A percentile compares a stretch with the other conserved stretches of the same genome.
Conservation (phyloP, 345 rosid species). For the Arabidopsis arenosa region DNA sequence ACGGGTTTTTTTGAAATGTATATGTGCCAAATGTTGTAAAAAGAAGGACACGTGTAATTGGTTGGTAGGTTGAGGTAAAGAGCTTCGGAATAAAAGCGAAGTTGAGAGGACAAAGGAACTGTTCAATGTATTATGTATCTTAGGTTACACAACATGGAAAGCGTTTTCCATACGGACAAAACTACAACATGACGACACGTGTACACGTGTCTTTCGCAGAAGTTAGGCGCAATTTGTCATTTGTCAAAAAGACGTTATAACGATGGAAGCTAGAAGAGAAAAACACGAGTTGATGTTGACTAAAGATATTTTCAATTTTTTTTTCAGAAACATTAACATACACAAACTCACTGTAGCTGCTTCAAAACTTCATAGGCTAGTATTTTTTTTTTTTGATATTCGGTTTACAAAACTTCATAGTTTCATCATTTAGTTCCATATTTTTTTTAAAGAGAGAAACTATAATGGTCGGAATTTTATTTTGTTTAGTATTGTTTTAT, state of each 20-base stretch:
- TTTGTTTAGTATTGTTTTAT: not conserved
- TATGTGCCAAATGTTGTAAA: slow-evolving; percentile 32
- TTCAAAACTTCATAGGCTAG: not conserved
- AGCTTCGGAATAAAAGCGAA: slow-evolving; percentile 12
- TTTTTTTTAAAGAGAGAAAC: not conserved
- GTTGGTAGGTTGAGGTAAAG: slow-evolving; percentile 15
- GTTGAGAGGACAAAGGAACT: slow-evolving; percentile 39
- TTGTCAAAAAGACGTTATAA: slow-evolving; percentile 42
- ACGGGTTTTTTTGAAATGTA: slow-evolving; percentile 26
- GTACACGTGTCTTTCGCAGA: slow-evolving; percentile 39
- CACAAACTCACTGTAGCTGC: not conserved
- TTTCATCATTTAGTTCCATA: not conserved
- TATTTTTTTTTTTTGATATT: too few relatives aligned
- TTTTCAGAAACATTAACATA: not conserved
- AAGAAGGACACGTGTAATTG: slow-evolving; percentile 20
- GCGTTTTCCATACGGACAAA: slow-evolving; percentile 40
- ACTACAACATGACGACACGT: slow-evolving; percentile 40
- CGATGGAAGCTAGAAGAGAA: slow-evolving; percentile 9
- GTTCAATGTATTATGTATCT: slow-evolving; percentile 46
- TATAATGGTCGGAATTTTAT: not conserved
- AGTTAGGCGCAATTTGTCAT: slow-evolving; percentile 45
- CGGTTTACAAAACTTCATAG: not conserved
- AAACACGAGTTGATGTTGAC: slow-evolving; percentile 35
- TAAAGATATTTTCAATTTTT: slow-evolving; percentile 21
- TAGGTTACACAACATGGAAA: slow-evolving; percentile 44